Conservation (phyloP, 768 basidiomycete genomes). For the Pisolithus sp. region DNA sequence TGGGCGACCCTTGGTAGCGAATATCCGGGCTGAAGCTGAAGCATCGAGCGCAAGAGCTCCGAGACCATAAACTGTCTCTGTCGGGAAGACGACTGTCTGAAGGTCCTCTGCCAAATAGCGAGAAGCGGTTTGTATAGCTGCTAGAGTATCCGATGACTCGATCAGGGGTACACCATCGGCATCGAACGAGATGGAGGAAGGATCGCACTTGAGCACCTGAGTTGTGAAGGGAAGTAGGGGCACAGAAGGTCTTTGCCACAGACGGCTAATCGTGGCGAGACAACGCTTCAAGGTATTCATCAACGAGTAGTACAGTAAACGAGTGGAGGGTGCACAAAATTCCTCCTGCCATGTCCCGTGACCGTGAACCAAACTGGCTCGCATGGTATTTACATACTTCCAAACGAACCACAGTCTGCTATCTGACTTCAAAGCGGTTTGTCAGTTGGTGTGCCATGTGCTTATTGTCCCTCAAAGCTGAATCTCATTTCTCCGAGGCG, state of each 20-base stretch:
- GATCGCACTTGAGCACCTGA: constrained; percentile 55
- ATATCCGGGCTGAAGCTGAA: constrained; percentile 66
- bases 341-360: too few relatives aligned
- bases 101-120: constrained; percentile 42
- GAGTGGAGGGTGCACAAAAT: too few relatives aligned
- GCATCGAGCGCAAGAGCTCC: constrained; percentile 74
- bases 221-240: constrained; percentile 20
- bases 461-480: not conserved
- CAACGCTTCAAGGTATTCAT: constrained; percentile 5
- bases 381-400: too few relatives aligned
- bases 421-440: too few relatives aligned
- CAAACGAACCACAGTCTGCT: too few relatives aligned
- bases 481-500: not conserved
- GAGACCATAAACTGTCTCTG: constrained; percentile 98
- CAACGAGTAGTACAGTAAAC: too few relatives aligned
- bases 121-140: constrained; percentile 51
- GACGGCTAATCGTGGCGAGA: constrained; percentile 11
- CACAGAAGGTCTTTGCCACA: constrained; percentile 17
- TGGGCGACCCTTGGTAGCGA: constrained; percentile 85
- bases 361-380: too few relatives aligned
- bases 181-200: constrained; percentile 53
- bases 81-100: constrained; percentile 81
- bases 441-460: too few relatives aligned
- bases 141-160: constrained; percentile 42
- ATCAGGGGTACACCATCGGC: constrained; percentile 41